Conservation (phyloP, 371 early-diverging fungal species). For the Coemansia sp. region DNA sequence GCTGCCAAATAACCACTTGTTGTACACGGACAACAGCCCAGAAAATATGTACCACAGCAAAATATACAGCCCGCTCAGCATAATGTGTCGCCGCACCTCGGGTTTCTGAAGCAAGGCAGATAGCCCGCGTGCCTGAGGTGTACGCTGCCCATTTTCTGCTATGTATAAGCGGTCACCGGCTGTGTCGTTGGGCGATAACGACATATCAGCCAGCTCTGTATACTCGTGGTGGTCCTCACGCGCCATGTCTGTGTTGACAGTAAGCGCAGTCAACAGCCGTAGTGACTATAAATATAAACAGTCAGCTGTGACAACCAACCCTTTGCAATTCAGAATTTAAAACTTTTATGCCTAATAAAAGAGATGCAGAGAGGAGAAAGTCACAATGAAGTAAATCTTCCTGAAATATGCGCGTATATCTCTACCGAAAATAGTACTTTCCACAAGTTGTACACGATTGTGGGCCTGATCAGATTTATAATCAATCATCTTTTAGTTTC, state of each 20-base stretch:
- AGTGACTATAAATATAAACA: neutral
- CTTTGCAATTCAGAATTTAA: neutral
- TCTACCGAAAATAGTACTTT: neutral
- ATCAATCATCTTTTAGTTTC: too few species aligned
- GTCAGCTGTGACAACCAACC: neutral
- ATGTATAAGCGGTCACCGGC: constrained; percentile 13
- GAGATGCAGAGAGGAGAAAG: neutral
- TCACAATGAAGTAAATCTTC: neutral
- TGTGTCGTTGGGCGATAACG: constrained; percentile 11
- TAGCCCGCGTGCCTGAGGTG: neutral
- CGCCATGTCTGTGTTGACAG: constrained; percentile 9
- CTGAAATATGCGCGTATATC: neutral
- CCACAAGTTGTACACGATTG: neutral
- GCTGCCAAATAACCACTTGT: constrained; percentile 86
- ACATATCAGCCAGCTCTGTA: constrained; percentile 39
- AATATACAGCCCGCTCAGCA: constrained; percentile 19
- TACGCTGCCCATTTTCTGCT: constrained; percentile 1
- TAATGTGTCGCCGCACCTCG: constrained; percentile 27
- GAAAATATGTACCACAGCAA: constrained; percentile 60
- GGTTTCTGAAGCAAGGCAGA: constrained; percentile 18
- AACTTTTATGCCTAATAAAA: neutral
- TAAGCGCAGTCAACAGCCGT: neutral
- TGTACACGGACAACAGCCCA: constrained; percentile 75
- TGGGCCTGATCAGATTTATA: neutral
- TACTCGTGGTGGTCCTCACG: constrained; percentile 34